Evolutionary conservation across 441 rosid genomes (phyloP), one percentile per base, ranked within the genome.

Genomic region (Adansonia grandidieri): DNA sequence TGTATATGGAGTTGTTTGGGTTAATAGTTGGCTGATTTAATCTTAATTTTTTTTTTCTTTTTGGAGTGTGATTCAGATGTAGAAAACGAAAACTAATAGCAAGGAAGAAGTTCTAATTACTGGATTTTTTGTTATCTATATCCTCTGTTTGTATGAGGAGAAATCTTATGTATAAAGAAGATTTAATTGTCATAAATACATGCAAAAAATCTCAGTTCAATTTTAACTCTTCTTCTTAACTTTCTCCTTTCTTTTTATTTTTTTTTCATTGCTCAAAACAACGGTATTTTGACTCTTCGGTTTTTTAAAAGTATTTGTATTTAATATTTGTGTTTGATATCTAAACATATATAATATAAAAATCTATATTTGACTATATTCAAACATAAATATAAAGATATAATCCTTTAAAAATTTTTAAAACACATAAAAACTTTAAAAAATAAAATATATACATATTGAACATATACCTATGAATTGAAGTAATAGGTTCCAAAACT

Each of bases 1-100:
- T 87, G 86, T 81, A 83, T 47, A 86, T 83, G 80, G 56, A 70
- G 64, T 65, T 78, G 78, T 58, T 19, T 2, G 14, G 53, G 11
- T 50, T 50, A 40, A 17, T 58, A 37, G 71, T 68, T 69, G 60
- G 71, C 45, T 50, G 13, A 50, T 50, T 67, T 44, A 67, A 67
- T 22, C 11, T 20, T 8, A 22, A 22, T 6, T 9, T 47, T 47
- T 6, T 6, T 45, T 47, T 22, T 32, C 37, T 3, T 56, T 69
- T 48, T 22, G 8, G 57, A 20, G 73, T 69, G 73, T 69, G 73
- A 20, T 47, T 69, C 57, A 20, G 73, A 20, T 69, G 73, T 69
- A 69, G 56, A 69, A 69, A 47, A 47, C 22, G 14, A 68, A 20
- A 45, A 66, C 22, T 22, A 22, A 15, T 28, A 51, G 61, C 22